Conservation (phyloP, 2,329 filamentous ascomycete species). For the Colletotrichum paranaense region DNA sequence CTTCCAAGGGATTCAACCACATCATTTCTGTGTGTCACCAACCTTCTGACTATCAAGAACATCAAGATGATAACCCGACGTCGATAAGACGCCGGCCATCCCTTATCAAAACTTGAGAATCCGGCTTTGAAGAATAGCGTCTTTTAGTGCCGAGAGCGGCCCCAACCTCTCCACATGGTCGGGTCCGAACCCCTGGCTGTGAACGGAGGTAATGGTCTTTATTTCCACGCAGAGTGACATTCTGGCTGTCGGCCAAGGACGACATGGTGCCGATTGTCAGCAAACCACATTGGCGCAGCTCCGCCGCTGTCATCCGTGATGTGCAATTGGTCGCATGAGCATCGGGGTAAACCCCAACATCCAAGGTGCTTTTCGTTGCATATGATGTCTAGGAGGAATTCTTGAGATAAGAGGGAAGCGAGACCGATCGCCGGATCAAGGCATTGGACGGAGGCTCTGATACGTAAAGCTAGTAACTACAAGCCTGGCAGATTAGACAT, state of each 20-base stretch:
- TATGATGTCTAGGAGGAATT: too few relatives aligned
- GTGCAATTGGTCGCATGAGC: not conserved
- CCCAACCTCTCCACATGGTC: not conserved
- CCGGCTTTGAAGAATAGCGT: not conserved
- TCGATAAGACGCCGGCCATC: not conserved
- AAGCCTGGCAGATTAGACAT: not conserved
- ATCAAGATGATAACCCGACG: not conserved
- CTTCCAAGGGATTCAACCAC: not conserved
- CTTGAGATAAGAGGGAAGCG: not conserved
- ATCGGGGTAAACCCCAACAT: not conserved
- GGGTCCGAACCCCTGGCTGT: not conserved
- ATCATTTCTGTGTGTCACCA: not conserved
- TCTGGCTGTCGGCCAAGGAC: not conserved
- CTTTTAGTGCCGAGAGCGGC: not conserved
- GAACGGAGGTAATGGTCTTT: not conserved
- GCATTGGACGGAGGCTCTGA: not conserved
- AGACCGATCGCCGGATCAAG: not conserved
- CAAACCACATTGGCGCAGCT: not conserved
- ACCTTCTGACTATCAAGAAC: not conserved
- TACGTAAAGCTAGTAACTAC: not conserved
- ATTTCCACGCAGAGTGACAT: not conserved
- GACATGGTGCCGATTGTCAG: not conserved
- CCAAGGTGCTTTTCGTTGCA: not conserved
- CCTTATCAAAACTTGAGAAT: not conserved
- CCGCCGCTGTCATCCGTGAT: not conserved